Conservation (phyloP, 164 flowering plant genomes). For the Aristolochia contorta region DNA sequence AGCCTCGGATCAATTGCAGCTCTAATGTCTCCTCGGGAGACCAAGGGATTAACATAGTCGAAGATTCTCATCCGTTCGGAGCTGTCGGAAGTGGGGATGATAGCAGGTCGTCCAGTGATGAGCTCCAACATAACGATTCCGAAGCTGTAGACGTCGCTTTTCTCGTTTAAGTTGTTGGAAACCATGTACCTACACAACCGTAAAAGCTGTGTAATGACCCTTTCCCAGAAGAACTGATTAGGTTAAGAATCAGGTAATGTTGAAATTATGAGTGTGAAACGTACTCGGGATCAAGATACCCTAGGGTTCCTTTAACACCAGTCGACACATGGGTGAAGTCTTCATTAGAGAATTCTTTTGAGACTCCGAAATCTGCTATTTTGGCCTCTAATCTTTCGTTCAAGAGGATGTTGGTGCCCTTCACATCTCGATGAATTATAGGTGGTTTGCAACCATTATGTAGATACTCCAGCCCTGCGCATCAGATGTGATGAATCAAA, state of each 20-base stretch:
- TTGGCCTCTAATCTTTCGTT: conserved; percentile 6
- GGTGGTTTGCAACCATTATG: conserved; percentile 5
- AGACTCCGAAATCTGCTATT: conserved; percentile 4
- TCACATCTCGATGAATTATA: conserved; percentile 7
- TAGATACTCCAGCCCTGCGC: conserved; percentile 6
- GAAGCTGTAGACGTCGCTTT: conserved; percentile 49
- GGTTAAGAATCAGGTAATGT: background rate
- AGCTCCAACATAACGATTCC: conserved; percentile 44
- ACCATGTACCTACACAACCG: conserved; percentile 21
- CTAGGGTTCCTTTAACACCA: conserved; percentile 31
- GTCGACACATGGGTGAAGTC: conserved; percentile 6
- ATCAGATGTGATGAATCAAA: background rate
- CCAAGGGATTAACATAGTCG: conserved; percentile 24
- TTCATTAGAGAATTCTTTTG: background rate
- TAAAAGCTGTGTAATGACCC: no score
- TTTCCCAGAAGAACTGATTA: no score
- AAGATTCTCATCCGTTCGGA: conserved; percentile 14
- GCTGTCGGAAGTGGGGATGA: conserved; percentile 4
- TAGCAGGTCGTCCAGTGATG: conserved; percentile 30
- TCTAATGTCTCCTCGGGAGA: conserved; percentile 26
- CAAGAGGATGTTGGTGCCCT: conserved; percentile 4
- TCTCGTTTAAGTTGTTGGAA: conserved; percentile 27
- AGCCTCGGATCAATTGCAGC: conserved; percentile 34
- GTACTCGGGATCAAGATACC: conserved; percentile 60
- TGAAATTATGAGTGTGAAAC: conserved; percentile 12